Percentiles rank a stretch among this genome's conserved stretches.
Conservation (phyloP, 345 rosid genomes). For the Dipteronia dyeriana region DNA sequence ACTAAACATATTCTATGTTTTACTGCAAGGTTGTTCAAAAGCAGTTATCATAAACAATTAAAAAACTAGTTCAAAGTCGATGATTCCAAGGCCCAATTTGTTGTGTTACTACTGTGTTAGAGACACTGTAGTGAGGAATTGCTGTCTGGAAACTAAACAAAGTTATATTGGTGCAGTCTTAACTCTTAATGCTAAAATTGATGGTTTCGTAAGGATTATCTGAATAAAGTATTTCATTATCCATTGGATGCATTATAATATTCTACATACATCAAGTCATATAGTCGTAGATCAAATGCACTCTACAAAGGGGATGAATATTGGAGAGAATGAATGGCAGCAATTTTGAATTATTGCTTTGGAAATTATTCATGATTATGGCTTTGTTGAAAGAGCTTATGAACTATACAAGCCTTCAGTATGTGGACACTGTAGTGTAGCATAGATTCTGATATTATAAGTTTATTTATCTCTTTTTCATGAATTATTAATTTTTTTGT, state of each 20-base stretch:
- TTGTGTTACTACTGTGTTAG: not conserved
- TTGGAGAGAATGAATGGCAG: not conserved
- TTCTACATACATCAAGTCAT: not conserved
- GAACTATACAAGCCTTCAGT: not conserved
- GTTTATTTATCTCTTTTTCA: not conserved
- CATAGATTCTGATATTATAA: not conserved
- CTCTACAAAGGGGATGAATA: not conserved
- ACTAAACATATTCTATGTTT: not conserved
- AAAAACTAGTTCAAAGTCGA: too few species aligned
- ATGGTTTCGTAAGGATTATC: not conserved
- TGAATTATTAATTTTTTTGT: not conserved
- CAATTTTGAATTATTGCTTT: not conserved
- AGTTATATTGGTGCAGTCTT: too few species aligned
- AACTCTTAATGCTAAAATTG: not conserved
- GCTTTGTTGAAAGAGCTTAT: not conserved
- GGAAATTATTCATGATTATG: not conserved
- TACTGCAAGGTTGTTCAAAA: not conserved
- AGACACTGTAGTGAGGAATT: too few species aligned
- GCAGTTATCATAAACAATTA: not conserved
- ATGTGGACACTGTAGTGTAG: not conserved
- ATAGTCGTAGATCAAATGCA: not conserved
- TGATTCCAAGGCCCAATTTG: not conserved
- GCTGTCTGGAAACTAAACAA: too few species aligned
- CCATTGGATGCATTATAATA: not conserved
- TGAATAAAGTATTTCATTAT: not conserved